These are phyloP conservation scores for Cutaneotrichosporon curvatum DNA, from an alignment of 1,284 basidiomycete genomes.

Conservation along the genomic window DNA sequence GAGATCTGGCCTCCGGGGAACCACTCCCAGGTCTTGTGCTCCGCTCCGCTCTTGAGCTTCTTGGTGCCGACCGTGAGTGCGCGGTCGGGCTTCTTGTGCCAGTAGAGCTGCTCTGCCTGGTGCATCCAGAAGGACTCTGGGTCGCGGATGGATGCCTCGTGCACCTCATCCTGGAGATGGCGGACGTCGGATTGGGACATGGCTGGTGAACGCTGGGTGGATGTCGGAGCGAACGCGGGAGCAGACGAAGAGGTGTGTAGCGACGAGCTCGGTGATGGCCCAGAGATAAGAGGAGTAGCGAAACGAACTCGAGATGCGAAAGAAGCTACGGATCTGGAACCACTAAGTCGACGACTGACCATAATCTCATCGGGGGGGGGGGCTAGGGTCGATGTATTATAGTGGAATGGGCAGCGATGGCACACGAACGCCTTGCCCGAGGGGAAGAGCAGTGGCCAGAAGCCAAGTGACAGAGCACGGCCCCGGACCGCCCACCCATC, in stretches of 20 bases:
- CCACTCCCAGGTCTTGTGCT: constrained; percentile 19
- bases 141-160: constrained; percentile 14
- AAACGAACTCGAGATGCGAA: too few relatives aligned
- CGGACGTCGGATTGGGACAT: background rate
- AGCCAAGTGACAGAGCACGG: too few relatives aligned
- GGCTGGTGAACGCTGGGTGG: background rate
- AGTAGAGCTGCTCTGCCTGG: constrained; percentile 19
- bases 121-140: constrained; percentile 18
- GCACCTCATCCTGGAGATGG: constrained; percentile 17
- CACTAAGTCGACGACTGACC: too few relatives aligned
- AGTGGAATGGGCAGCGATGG: too few relatives aligned
- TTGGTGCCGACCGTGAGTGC: constrained; percentile 6
- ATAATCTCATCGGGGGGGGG: too few relatives aligned
- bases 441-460: too few relatives aligned
- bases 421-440: too few relatives aligned
- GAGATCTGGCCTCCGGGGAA: constrained; percentile 21
- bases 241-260: too few relatives aligned
- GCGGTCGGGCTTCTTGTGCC: constrained; percentile 17
- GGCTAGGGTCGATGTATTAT: too few relatives aligned
- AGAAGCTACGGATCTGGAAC: too few relatives aligned
- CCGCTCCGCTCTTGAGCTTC: constrained; percentile 6
- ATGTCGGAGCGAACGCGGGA: background rate
- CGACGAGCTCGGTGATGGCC: constrained; percentile 1
- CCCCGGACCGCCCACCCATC: too few relatives aligned
- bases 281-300: constrained; percentile 1